These are phyloP conservation scores for Fraxinus floribunda DNA, from an alignment of 305 asterid genomes.

Conservation along the genomic window DNA sequence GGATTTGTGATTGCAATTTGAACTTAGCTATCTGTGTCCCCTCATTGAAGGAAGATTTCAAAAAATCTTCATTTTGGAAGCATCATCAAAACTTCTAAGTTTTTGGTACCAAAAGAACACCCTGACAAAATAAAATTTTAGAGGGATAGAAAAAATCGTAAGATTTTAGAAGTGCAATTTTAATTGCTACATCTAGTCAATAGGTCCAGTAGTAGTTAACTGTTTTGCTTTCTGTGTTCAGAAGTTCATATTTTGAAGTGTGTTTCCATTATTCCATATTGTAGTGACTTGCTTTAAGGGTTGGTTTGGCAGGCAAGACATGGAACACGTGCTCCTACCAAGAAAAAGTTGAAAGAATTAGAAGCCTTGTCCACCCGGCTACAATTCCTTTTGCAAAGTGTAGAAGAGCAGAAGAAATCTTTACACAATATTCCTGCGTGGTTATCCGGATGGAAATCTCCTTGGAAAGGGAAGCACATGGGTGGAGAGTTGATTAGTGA, in stretches of 20 bases:
- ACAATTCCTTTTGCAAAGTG: slow-evolving; percentile 49
- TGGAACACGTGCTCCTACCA: slow-evolving; percentile 95
- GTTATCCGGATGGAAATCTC: slow-evolving; percentile 80
- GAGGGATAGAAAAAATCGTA: neutral
- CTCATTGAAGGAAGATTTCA: neutral
- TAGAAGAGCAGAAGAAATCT: slow-evolving; percentile 45
- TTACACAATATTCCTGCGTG: slow-evolving; percentile 58
- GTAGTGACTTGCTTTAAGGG: slow-evolving; percentile 14
- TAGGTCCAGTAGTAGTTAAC: neutral
- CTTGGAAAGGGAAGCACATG: slow-evolving; percentile 78
- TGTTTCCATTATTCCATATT: neutral
- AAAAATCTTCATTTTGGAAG: neutral
- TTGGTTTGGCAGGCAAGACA: slow-evolving; percentile 75
- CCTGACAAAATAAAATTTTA: neutral
- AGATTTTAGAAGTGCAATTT: neutral
- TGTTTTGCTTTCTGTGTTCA: neutral
- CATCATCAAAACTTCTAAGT: neutral
- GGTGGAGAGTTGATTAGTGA: slow-evolving; percentile 78
- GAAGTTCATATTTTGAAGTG: neutral
- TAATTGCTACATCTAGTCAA: neutral
- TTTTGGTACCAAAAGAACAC: neutral
- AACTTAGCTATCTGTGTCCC: neutral
- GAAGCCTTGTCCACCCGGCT: slow-evolving; percentile 61
- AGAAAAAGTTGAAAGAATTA: slow-evolving; percentile 71
- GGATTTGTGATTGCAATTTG: neutral